phyloP scores from a whole-genome alignment of 163 green algal genomes.

The Botryococcus braunii region DNA sequence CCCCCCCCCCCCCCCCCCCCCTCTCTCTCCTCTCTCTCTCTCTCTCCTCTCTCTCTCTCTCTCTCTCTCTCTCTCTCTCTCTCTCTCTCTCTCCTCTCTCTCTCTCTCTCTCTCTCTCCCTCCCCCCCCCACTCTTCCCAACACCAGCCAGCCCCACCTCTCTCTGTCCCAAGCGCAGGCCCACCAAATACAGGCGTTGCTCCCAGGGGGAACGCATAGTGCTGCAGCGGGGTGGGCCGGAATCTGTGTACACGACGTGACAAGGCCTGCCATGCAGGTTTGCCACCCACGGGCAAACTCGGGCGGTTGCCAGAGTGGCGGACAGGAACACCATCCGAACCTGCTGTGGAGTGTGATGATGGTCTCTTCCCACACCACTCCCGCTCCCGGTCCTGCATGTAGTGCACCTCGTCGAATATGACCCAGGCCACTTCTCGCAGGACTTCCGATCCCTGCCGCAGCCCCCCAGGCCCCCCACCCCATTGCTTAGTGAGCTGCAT shows the following conservation, averaged over 20 bases:
- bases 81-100: no score
- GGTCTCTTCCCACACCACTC: slow-evolving; percentile 97
- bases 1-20: background rate
- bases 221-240: slow-evolving; percentile 82
- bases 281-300: slow-evolving; percentile 93
- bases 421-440: slow-evolving; percentile 81
- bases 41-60: no score
- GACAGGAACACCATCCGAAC: slow-evolving; percentile 80
- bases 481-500: background rate
- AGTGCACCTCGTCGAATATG: slow-evolving; percentile 97
- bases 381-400: slow-evolving; percentile 88
- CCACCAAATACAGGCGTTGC: slow-evolving; percentile 59
- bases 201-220: slow-evolving; percentile 70
- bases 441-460: slow-evolving; percentile 52
- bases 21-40: background rate
- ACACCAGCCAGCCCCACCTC: background rate
- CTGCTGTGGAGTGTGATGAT: slow-evolving; percentile 84
- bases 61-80: no score
- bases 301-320: slow-evolving; percentile 88
- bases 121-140: no score
- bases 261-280: slow-evolving; percentile 69
- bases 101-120: no score
- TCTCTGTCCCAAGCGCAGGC: background rate
- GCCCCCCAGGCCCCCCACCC: background rate
- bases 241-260: slow-evolving; percentile 98